A percentile compares a stretch with the other conserved stretches of the same genome.
Conservation (phyloP, 1,139 yeast species). For the Suhomyces atakaporum region DNA sequence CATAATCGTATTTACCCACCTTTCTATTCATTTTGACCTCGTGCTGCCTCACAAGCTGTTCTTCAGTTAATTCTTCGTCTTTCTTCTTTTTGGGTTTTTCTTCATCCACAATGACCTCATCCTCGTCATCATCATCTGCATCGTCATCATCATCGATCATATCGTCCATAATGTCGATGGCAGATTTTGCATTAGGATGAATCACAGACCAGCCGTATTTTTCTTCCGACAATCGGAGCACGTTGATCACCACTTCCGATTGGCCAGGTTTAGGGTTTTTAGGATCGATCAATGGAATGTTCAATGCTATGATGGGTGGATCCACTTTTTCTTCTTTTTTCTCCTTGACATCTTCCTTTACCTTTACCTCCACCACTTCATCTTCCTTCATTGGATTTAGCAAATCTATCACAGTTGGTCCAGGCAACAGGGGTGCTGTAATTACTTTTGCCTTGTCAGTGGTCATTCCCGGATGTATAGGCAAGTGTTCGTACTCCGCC, state of each 20-base stretch:
- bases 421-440: constrained; percentile 17
- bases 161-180: constrained; percentile 63
- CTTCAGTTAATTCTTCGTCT: constrained; percentile 49
- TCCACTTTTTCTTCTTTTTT: constrained; percentile 33
- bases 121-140: constrained; percentile 60
- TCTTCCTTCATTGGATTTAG: constrained; percentile 17
- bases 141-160: constrained; percentile 63
- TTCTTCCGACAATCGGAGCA: constrained; percentile 77
- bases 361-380: constrained; percentile 8
- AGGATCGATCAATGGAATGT: constrained; percentile 57
- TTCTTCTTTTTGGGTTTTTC: constrained; percentile 33
- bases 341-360: constrained; percentile 21
- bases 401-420: constrained; percentile 22
- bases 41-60: constrained; percentile 45
- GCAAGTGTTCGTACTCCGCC: constrained; percentile 20
- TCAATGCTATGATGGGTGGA: constrained; percentile 51
- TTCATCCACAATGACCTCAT: constrained; percentile 36
- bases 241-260: constrained; percentile 76
- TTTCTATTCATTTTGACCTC: constrained; percentile 58
- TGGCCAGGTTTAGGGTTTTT: constrained; percentile 59
- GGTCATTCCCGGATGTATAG: constrained; percentile 24
- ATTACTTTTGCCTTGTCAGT: constrained; percentile 21
- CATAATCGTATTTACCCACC: constrained; percentile 86
- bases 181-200: constrained; percentile 67
- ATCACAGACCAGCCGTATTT: constrained; percentile 79